phyloP scores from a whole-genome alignment of 176 grass and related monocot genomes.

The Saccharum officinarum region DNA sequence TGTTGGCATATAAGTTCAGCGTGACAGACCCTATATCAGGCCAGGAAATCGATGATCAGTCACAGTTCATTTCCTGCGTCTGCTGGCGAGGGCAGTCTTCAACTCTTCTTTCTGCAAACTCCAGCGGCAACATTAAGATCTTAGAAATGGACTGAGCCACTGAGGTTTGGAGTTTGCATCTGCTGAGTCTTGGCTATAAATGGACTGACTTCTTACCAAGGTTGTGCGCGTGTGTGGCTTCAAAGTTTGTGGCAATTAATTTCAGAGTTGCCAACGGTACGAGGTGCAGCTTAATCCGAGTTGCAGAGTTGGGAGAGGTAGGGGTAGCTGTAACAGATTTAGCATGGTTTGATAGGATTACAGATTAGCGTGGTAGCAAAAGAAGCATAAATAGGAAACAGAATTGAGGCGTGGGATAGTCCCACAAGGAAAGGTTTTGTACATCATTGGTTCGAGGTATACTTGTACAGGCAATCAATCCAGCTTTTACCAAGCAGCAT shows the following conservation, averaged over 20 bases:
- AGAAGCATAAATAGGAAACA: slow-evolving; percentile 62
- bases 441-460: slow-evolving; percentile 91
- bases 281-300: slow-evolving; percentile 22
- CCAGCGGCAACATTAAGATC: slow-evolving; percentile 86
- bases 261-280: background rate
- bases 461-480: slow-evolving; percentile 75
- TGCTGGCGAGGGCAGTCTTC: slow-evolving; percentile 87
- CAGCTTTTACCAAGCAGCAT: slow-evolving; percentile 29
- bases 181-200: slow-evolving; percentile 42
- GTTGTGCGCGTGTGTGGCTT: background rate
- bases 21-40: slow-evolving; percentile 83
- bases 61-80: slow-evolving; percentile 94
- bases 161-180: background rate
- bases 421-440: slow-evolving; percentile 65
- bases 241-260: background rate
- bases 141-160: slow-evolving; percentile 78
- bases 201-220: slow-evolving; percentile 44
- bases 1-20: slow-evolving; percentile 84
- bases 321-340: slow-evolving; percentile 50
- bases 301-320: slow-evolving; percentile 31
- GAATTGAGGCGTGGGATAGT: slow-evolving; percentile 29
- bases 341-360: slow-evolving; percentile 44
- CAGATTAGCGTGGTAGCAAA: slow-evolving; percentile 53
- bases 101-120: slow-evolving; percentile 87
- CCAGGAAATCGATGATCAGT: slow-evolving; percentile 76